A percentile compares a stretch with the other conserved stretches of the same genome.
phyloP scores from a whole-genome alignment of 306 rosid genomes.

The apple (Malus domestica) region ASM211411v1 NC_041801.1:40824001-40824500 shows the following conservation, averaged over 20 bases:
- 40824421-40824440: neutral
- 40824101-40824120: conserved; percentile 94
- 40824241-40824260: too few species aligned
- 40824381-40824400: too few species aligned
- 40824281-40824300: too few species aligned
- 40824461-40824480: neutral
- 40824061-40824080: conserved; percentile 43
- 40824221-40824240: neutral
- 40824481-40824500: neutral
- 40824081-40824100: conserved; percentile 85
- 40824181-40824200: neutral
- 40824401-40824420: neutral
- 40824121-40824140: conserved; percentile 93
- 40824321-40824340: too few species aligned
- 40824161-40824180: conserved; percentile 11
- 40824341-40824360: too few species aligned
- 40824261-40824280: too few species aligned
- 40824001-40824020: conserved; percentile 97
- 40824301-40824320: too few species aligned
- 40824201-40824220: neutral
- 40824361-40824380: too few species aligned
- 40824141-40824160: conserved; percentile 99
- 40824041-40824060: conserved; percentile 50
- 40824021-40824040: conserved; percentile 55
- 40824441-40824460: neutral